Percentiles rank a stretch among this genome's conserved stretches.
Evolutionary conservation across 371 early-diverging fungal species (phyloP).

Genomic region (Rhizopus delemar): DNA sequence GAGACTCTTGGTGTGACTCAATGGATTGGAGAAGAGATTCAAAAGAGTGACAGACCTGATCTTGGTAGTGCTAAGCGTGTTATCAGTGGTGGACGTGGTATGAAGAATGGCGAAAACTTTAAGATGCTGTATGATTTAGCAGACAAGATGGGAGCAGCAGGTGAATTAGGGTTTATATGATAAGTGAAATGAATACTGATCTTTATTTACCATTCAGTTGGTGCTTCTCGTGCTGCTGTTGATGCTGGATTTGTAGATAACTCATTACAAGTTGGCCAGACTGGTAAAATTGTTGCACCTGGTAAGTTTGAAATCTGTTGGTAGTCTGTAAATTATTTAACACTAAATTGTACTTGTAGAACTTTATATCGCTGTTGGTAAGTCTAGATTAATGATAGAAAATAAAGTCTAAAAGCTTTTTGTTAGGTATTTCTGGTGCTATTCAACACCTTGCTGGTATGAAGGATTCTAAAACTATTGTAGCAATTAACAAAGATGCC

Average conservation of each 20-base stretch:
- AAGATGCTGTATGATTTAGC: constrained; percentile 88
- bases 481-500: constrained; percentile 97
- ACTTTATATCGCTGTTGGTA: constrained; percentile 92
- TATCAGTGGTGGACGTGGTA: constrained; percentile 93
- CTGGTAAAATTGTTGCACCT: constrained; percentile 97
- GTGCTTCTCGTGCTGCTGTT: constrained; percentile 97
- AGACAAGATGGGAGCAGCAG: constrained; percentile 93
- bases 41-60: constrained; percentile 95
- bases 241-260: constrained; percentile 97
- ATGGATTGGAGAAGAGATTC: constrained; percentile 90
- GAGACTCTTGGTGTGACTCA: constrained; percentile 64
- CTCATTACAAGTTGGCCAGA: constrained; percentile 97
- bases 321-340: not conserved
- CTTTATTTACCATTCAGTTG: constrained; percentile 59
- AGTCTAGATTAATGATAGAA: constrained; percentile 18
- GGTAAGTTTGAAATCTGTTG: constrained; percentile 36
- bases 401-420: constrained; percentile 9
- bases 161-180: constrained; percentile 52
- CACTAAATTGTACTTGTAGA: constrained; percentile 35
- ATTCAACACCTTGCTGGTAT: constrained; percentile 98
- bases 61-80: constrained; percentile 87
- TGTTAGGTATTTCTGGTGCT: constrained; percentile 88
- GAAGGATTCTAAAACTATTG: constrained; percentile 98
- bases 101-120: constrained; percentile 97
- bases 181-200: constrained; percentile 5